Evolutionary conservation across 2,329 filamentous ascomycete genomes (phyloP).

Genomic region (Phaeosphaeria sp.): DNA sequence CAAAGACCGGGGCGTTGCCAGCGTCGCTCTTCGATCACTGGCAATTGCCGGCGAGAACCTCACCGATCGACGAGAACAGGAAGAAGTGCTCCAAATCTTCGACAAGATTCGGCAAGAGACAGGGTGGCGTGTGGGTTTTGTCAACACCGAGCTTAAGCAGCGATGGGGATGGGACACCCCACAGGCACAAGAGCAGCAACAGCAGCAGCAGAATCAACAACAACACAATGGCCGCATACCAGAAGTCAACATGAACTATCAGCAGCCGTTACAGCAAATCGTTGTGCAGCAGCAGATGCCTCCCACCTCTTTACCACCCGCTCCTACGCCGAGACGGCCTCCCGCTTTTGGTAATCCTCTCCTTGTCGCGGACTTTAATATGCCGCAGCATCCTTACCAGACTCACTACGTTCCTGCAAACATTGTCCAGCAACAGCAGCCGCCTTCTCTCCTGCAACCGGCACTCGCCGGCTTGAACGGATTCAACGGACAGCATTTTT

Average conservation of each 20-base stretch:
- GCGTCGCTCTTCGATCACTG: constrained; percentile 79
- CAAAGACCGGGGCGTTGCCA: constrained; percentile 79
- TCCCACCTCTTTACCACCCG: constrained; percentile 20
- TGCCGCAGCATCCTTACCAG: constrained; percentile 82
- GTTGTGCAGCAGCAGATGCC: constrained; percentile 28
- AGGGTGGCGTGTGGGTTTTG: constrained; percentile 76
- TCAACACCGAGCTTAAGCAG: constrained; percentile 75
- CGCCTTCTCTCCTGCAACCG: constrained; percentile 27
- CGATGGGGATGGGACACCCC: constrained; percentile 74
- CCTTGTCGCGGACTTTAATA: constrained; percentile 74
- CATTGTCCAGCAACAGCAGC: constrained; percentile 44
- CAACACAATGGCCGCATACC: constrained; percentile 22
- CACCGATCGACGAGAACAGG: constrained; percentile 72
- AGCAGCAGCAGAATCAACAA: constrained; percentile 29
- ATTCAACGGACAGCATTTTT: constrained; percentile 30
- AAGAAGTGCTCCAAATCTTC: constrained; percentile 80
- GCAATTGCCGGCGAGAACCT: constrained; percentile 79
- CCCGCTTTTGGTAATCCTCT: constrained; percentile 72
- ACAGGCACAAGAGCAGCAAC: constrained; percentile 49
- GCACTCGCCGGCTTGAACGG: constrained; percentile 26
- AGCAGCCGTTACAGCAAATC: constrained; percentile 13
- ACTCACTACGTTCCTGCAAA: constrained; percentile 79
- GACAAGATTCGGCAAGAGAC: constrained; percentile 77
- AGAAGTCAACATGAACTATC: constrained; percentile 18
- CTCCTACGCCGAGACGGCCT: constrained; percentile 43